Conservation (phyloP, 2,329 filamentous ascomycete genomes). For the Talaromyces pinophilus region DNA sequence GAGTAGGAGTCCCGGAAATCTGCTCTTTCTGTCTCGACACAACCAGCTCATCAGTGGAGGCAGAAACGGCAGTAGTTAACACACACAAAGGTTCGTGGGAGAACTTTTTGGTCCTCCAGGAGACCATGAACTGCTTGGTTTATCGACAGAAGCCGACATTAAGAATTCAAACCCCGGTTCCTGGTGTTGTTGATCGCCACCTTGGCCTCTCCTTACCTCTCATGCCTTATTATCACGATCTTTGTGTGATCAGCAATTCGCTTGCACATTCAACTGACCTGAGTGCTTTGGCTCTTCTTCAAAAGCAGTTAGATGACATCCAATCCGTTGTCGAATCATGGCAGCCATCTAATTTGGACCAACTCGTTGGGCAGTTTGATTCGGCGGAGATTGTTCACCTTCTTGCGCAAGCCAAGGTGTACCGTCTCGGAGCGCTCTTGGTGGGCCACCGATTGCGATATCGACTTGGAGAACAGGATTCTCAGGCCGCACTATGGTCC, state of each 20-base stretch:
- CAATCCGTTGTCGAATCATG: slow-evolving; percentile 14
- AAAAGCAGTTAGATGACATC: slow-evolving; percentile 13
- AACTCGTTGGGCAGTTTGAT: slow-evolving; percentile 11
- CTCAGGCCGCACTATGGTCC: slow-evolving; percentile 12
- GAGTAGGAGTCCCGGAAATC: slow-evolving; percentile 17
- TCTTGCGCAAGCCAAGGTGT: slow-evolving; percentile 18
- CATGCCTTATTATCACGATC: slow-evolving; percentile 16
- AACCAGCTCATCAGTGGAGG: neutral
- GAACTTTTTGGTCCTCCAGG: slow-evolving; percentile 14
- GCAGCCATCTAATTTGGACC: slow-evolving; percentile 9
- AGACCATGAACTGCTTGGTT: slow-evolving; percentile 19
- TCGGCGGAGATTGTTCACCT: slow-evolving; percentile 16
- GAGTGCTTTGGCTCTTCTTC: neutral
- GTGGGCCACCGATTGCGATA: slow-evolving; percentile 17
- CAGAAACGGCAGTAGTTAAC: neutral
- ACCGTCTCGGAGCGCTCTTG: slow-evolving; percentile 14
- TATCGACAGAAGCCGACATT: slow-evolving; percentile 14
- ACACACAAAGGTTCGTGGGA: neutral
- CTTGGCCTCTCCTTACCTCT: slow-evolving; percentile 17
- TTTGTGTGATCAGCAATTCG: slow-evolving; percentile 16
- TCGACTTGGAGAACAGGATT: slow-evolving; percentile 16
- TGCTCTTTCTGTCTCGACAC: slow-evolving; percentile 15
- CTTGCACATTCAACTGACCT: slow-evolving; percentile 3
- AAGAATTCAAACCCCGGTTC: slow-evolving; percentile 6
- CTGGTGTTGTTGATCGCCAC: slow-evolving; percentile 9